phyloP scores from a whole-genome alignment of 148 eudicot species.

The Rhododendron vialii region DNA sequence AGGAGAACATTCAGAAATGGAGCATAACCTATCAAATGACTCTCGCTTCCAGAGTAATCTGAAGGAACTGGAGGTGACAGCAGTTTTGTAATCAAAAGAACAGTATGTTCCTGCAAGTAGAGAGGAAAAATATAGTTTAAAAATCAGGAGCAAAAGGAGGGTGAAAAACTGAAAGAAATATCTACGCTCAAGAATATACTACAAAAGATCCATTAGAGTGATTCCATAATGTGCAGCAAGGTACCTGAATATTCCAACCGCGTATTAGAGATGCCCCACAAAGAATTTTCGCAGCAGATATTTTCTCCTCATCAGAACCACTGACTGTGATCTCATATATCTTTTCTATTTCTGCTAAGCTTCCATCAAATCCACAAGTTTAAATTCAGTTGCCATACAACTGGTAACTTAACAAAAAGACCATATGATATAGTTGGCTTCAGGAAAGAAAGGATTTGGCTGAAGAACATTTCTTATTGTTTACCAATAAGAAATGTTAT shows the following conservation, averaged over 20 bases:
- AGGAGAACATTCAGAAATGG: constrained; percentile 77
- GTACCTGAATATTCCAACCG: constrained; percentile 98
- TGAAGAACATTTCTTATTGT: too few relatives aligned
- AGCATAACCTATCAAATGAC: constrained; percentile 69
- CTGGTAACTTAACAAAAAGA: constrained; percentile 13
- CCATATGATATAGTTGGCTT: constrained; percentile 20
- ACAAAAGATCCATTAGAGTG: background rate
- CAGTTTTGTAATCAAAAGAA: constrained; percentile 58
- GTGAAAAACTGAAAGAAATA: background rate
- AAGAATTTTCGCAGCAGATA: constrained; percentile 68
- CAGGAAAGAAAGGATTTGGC: constrained; percentile 7
- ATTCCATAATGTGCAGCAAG: constrained; percentile 4
- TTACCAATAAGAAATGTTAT: background rate
- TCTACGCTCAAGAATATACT: background rate
- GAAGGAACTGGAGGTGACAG: constrained; percentile 75
- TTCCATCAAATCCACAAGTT: constrained; percentile 52
- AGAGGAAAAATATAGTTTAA: constrained; percentile 12
- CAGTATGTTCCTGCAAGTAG: constrained; percentile 67
- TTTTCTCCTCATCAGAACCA: constrained; percentile 84
- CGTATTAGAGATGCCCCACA: constrained; percentile 90
- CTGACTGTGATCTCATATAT: constrained; percentile 70
- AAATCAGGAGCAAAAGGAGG: background rate
- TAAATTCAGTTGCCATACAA: constrained; percentile 46
- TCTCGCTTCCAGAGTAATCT: constrained; percentile 65
- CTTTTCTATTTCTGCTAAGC: constrained; percentile 93